Conservation (phyloP, 1,284 basidiomycete species). For the Pseudozyma pruni region DNA sequence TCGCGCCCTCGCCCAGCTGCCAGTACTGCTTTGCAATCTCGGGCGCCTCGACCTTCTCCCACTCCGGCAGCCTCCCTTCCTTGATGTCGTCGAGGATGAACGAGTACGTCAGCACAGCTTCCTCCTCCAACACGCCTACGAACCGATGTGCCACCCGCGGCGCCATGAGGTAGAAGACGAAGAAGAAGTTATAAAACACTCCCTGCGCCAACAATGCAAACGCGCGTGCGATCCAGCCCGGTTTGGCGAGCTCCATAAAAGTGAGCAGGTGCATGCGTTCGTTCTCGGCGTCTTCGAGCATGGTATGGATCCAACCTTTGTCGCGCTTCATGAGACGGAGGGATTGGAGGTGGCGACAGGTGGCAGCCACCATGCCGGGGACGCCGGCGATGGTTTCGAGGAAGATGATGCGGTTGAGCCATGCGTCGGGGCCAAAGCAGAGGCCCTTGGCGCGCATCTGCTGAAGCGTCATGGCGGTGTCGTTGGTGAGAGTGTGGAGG, state of each 20-base stretch:
- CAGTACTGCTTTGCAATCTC: conserved; percentile 89
- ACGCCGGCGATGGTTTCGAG: conserved; percentile 80
- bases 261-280: conserved; percentile 60
- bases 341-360: conserved; percentile 76
- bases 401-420: conserved; percentile 58
- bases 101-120: conserved; percentile 79
- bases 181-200: conserved; percentile 66
- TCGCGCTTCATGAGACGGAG: conserved; percentile 54
- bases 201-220: conserved; percentile 74
- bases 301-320: conserved; percentile 58
- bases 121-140: conserved; percentile 93
- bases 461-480: conserved; percentile 47
- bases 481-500: conserved; percentile 4
- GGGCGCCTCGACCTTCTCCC: conserved; percentile 79
- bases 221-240: conserved; percentile 32
- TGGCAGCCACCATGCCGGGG: conserved; percentile 87
- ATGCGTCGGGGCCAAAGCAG: conserved; percentile 56
- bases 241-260: conserved; percentile 42
- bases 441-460: conserved; percentile 54
- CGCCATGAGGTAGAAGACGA: conserved; percentile 80
- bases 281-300: conserved; percentile 62
- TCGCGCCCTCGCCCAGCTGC: conserved; percentile 78
- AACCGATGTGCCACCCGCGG: conserved; percentile 90
- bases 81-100: conserved; percentile 85
- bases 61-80: conserved; percentile 85